A percentile compares a stretch with the other conserved stretches of the same genome.
phyloP scores from a whole-genome alignment of 306 rosid genomes.

The Gastrolobium villosum region DNA sequence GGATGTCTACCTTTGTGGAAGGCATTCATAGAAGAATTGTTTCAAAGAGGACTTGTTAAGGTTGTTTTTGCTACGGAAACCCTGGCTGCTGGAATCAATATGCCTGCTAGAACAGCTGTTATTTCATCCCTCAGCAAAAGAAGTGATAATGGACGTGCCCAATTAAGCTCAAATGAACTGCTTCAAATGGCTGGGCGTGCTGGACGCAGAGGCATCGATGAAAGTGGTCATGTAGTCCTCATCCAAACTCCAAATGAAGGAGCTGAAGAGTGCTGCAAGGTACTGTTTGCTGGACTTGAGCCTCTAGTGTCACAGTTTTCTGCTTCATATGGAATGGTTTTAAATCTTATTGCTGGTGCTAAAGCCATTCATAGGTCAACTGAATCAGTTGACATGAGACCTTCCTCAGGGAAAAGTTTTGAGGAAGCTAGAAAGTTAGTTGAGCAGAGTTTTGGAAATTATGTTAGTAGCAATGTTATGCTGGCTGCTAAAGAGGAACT shows the following conservation, averaged over 20 bases:
- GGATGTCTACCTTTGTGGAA: conserved; percentile 98
- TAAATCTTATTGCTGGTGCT: conserved; percentile 91
- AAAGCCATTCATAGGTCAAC: conserved; percentile 77
- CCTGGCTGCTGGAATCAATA: conserved; percentile 96
- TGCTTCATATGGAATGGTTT: conserved; percentile 98
- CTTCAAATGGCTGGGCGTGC: conserved; percentile 99
- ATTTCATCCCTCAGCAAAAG: conserved; percentile 93
- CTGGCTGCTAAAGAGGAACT: conserved; percentile 94
- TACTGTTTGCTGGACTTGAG: conserved; percentile 90
- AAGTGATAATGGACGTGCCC: conserved; percentile 73
- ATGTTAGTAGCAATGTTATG: conserved; percentile 96
- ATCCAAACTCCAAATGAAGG: conserved; percentile 88
- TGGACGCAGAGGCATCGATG: conserved; percentile 96
- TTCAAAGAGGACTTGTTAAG: conserved; percentile 94
- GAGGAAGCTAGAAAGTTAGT: conserved; percentile 98
- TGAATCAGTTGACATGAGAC: conserved; percentile 61
- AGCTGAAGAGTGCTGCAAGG: conserved; percentile 94
- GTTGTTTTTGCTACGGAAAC: conserved; percentile 99
- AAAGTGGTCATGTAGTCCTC: conserved; percentile 88
- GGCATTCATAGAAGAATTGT: conserved; percentile 91
- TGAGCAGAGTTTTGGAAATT: conserved; percentile 98
- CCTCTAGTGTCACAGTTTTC: conserved; percentile 96
- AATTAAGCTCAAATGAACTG: conserved; percentile 83
- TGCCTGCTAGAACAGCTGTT: conserved; percentile 97
- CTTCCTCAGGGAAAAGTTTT: conserved; percentile 71